phyloP scores from a whole-genome alignment of 164 flowering plant genomes.

The Berberis vulgaris region DNA sequence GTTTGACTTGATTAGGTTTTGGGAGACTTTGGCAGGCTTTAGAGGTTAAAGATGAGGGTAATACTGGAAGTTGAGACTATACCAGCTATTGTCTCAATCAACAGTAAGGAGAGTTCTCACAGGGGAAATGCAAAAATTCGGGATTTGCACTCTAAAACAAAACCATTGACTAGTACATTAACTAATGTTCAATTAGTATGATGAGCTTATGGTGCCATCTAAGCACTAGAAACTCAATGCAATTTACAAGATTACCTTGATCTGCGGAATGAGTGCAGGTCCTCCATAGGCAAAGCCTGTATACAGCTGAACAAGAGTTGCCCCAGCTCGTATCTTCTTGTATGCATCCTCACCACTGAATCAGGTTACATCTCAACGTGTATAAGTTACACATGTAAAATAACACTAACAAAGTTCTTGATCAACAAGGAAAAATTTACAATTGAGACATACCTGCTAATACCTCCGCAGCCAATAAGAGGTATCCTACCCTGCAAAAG shows the following conservation, averaged over 20 bases:
- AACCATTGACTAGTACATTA: too few species aligned
- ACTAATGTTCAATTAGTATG: too few species aligned
- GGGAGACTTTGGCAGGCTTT: too few species aligned
- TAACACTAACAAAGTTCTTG: background rate
- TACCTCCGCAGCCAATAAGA: conserved; percentile 90
- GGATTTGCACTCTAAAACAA: too few species aligned
- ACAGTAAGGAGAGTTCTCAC: too few species aligned
- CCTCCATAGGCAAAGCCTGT: conserved; percentile 95
- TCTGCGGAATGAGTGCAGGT: conserved; percentile 84
- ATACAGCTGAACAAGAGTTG: conserved; percentile 89
- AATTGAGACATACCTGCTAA: conserved; percentile 56
- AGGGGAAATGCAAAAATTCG: too few species aligned
- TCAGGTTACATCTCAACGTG: conserved; percentile 8
- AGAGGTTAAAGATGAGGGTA: too few species aligned
- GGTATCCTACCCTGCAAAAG: conserved; percentile 75
- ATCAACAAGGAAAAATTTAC: background rate
- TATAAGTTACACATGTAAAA: background rate
- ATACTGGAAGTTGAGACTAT: too few species aligned
- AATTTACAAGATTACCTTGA: conserved; percentile 52
- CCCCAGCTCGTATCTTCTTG: conserved; percentile 90
- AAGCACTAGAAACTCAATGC: background rate
- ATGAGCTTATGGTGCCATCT: too few species aligned
- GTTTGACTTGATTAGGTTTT: too few species aligned
- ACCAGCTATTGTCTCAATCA: too few species aligned
- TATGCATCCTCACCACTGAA: conserved; percentile 97